Conservation (phyloP, 495 filamentous ascomycete genomes). For the Penicillium fimorum region DNA sequence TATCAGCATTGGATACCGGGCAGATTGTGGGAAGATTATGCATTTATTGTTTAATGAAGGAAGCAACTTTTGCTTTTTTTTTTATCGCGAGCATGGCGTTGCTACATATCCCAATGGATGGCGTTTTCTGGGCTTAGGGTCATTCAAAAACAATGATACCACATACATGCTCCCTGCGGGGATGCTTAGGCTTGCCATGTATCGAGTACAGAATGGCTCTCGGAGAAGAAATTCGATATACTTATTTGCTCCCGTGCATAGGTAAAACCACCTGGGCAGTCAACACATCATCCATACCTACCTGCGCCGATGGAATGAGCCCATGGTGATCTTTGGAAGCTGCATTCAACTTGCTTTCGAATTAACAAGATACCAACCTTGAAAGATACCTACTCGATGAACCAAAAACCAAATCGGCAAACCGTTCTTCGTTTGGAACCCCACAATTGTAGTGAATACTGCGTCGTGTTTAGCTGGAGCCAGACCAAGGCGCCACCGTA, state of each 20-base stretch:
- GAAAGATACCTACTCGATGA: no score
- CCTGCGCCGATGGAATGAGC: background rate
- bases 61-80: conserved; percentile 24
- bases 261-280: background rate
- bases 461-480: no score
- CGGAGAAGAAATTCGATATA: background rate
- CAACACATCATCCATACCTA: background rate
- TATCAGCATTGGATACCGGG: conserved; percentile 16
- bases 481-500: no score
- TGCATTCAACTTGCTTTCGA: background rate
- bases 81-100: conserved; percentile 30
- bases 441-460: no score
- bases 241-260: background rate
- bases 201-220: background rate
- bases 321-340: background rate
- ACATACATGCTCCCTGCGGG: conserved; percentile 4
- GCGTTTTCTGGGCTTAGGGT: conserved; percentile 15
- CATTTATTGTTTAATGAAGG: conserved; percentile 15
- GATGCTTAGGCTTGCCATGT: conserved; percentile 7
- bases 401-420: no score
- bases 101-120: conserved; percentile 15
- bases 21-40: conserved; percentile 8
- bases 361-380: background rate
- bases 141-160: conserved; percentile 4
- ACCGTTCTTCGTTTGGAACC: no score